A percentile compares a stretch with the other conserved stretches of the same genome.
phyloP scores from a whole-genome alignment of 257 asterid species.

The Coffea eugenioides region DNA sequence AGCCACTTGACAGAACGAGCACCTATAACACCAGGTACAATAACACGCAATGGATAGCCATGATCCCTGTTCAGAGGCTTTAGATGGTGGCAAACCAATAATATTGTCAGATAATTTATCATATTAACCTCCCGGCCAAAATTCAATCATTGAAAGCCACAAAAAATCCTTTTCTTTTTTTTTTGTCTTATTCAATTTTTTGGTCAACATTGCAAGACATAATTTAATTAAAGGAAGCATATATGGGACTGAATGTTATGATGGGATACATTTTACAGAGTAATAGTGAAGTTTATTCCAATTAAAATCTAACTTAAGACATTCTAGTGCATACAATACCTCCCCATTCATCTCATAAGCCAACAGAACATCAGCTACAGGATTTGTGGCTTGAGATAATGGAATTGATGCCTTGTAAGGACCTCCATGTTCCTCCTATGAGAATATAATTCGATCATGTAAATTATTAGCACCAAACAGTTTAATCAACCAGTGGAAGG shows the following conservation, averaged over 20 bases:
- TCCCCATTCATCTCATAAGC: constrained; percentile 99
- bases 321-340: constrained; percentile 39
- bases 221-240: background rate
- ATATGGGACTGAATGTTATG: background rate
- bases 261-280: background rate
- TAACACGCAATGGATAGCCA: constrained; percentile 93
- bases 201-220: background rate
- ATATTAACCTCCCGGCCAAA: background rate
- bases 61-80: constrained; percentile 95
- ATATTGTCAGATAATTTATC: background rate
- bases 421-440: constrained; percentile 95
- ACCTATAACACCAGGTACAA: constrained; percentile 98
- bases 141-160: background rate
- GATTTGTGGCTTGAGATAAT: constrained; percentile 81
- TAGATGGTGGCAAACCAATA: constrained; percentile 11
- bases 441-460: constrained; percentile 21
- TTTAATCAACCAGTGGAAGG: background rate
- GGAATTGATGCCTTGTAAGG: constrained; percentile 97
- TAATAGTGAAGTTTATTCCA: background rate
- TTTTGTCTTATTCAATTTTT: background rate
- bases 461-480: constrained; percentile 8
- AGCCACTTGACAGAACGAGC: constrained; percentile 99
- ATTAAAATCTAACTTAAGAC: background rate
- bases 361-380: constrained; percentile 86
- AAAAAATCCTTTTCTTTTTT: too few species aligned